phyloP scores from a whole-genome alignment of 257 asterid species.

The Sherardia arvensis region DNA sequence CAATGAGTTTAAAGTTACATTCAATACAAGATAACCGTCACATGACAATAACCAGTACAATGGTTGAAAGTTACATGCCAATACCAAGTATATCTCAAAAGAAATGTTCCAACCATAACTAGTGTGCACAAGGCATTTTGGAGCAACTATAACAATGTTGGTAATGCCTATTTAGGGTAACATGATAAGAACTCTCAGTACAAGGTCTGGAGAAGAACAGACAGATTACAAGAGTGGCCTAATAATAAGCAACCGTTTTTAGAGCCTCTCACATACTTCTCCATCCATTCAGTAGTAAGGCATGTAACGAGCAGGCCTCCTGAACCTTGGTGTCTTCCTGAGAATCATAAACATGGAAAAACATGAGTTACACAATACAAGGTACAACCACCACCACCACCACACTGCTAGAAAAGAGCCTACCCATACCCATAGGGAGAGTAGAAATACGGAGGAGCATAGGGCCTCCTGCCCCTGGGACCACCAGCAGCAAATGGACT shows the following conservation, averaged over 20 bases:
- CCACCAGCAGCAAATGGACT: conserved; percentile 48
- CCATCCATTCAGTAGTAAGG: conserved; percentile 45
- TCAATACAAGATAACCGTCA: too few species aligned
- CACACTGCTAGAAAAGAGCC: conserved; percentile 4
- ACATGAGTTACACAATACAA: not conserved
- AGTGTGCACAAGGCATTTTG: not conserved
- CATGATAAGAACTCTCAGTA: not conserved
- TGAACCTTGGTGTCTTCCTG: conserved; percentile 88
- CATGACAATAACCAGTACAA: not conserved
- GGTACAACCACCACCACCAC: not conserved
- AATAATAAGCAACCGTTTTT: not conserved
- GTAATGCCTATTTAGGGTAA: not conserved
- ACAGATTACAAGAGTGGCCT: not conserved
- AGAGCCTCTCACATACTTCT: not conserved
- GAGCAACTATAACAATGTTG: not conserved
- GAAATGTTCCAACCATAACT: not conserved
- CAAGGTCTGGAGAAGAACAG: not conserved
- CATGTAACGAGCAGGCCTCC: conserved; percentile 80
- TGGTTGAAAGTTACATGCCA: not conserved
- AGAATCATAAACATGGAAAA: conserved; percentile 4
- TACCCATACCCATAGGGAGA: conserved; percentile 87
- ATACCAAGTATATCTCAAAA: not conserved
- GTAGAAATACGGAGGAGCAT: conserved; percentile 57
- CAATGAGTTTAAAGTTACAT: too few species aligned
- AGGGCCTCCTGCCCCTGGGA: conserved; percentile 72